Evolutionary conservation across 106 monocot species (phyloP).

Genomic region (Acanthochlamys bracteata): DNA sequence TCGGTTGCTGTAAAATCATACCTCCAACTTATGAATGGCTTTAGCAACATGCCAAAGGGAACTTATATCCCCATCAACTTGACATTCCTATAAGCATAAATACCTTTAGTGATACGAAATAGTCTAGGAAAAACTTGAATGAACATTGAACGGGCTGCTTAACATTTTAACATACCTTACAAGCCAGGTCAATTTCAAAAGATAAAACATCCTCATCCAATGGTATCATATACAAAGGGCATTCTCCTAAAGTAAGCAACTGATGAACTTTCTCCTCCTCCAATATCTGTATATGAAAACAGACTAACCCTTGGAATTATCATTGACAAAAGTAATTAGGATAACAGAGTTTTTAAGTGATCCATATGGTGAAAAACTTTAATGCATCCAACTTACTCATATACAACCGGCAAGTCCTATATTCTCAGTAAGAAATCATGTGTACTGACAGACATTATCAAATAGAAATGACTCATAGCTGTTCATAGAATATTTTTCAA

Average conservation of each 20-base stretch:
- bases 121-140: neutral
- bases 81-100: slow-evolving; percentile 58
- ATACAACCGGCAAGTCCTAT: too few species aligned
- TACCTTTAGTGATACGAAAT: neutral
- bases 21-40: slow-evolving; percentile 96
- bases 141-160: neutral
- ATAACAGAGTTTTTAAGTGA: too few species aligned
- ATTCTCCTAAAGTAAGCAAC: slow-evolving; percentile 76
- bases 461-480: too few species aligned
- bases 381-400: too few species aligned
- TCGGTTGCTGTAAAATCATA: slow-evolving; percentile 14
- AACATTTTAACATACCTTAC: slow-evolving; percentile 33
- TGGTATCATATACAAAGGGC: slow-evolving; percentile 74
- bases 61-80: slow-evolving; percentile 90
- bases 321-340: too few species aligned
- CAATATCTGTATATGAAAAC: slow-evolving; percentile 43
- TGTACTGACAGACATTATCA: too few species aligned
- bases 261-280: slow-evolving; percentile 87
- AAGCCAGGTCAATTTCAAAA: slow-evolving; percentile 83
- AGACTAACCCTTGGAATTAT: neutral
- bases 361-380: too few species aligned
- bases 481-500: too few species aligned
- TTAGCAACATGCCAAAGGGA: slow-evolving; percentile 97
- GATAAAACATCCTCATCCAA: slow-evolving; percentile 94
- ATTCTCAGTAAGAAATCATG: too few species aligned